These are phyloP conservation scores for Suhomyces ambrosiae DNA, from an alignment of 1,139 yeast species.

Conservation along the genomic window DNA sequence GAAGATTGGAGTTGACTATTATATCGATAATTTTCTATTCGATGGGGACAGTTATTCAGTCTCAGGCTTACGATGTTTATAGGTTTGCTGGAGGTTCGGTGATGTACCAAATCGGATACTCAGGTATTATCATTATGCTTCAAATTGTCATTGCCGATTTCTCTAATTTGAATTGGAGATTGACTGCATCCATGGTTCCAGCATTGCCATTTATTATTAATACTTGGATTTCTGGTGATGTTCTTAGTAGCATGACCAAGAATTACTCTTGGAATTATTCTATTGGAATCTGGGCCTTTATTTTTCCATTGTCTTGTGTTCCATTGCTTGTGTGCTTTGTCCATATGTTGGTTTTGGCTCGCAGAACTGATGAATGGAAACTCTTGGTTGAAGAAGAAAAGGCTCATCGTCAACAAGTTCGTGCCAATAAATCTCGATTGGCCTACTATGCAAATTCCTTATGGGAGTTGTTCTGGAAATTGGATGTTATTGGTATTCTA, in stretches of 20 bases:
- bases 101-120: conserved; percentile 68
- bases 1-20: conserved; percentile 60
- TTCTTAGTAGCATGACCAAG: conserved; percentile 22
- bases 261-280: conserved; percentile 66
- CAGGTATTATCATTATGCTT: conserved; percentile 60
- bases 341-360: conserved; percentile 61
- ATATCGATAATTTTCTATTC: conserved; percentile 61
- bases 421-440: conserved; percentile 1
- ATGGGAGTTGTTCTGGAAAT: conserved; percentile 44
- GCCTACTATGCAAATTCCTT: neutral
- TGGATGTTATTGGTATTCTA: conserved; percentile 57
- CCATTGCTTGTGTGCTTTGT: conserved; percentile 57
- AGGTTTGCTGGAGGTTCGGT: conserved; percentile 75
- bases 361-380: conserved; percentile 48
- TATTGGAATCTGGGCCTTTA: conserved; percentile 80
- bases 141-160: conserved; percentile 65
- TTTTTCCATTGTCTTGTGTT: conserved; percentile 62
- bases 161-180: conserved; percentile 71
- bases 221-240: conserved; percentile 73
- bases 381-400: conserved; percentile 25
- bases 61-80: conserved; percentile 65
- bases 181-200: conserved; percentile 62
- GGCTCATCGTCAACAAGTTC: conserved; percentile 2
- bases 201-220: conserved; percentile 72
- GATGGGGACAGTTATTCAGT: conserved; percentile 71